These are phyloP conservation scores for Neurospora discreta DNA, from an alignment of 495 filamentous ascomycete genomes.

Conservation along the genomic window DNA sequence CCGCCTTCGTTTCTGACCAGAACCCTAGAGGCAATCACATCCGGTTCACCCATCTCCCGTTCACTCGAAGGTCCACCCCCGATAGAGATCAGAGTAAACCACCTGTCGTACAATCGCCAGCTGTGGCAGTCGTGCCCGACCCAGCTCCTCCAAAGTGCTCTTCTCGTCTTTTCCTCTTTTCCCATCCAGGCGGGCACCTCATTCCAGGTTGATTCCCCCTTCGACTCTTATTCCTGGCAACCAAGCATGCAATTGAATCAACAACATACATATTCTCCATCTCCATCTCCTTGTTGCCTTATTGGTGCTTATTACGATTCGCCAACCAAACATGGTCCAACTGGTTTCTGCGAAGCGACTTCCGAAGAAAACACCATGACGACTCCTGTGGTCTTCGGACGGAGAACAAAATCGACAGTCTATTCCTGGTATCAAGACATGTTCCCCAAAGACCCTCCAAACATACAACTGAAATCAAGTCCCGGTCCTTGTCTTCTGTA, in stretches of 20 bases:
- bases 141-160: background rate
- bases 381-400: background rate
- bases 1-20: too few relatives aligned
- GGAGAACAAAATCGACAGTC: background rate
- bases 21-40: too few relatives aligned
- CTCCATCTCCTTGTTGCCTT: background rate
- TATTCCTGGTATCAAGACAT: background rate
- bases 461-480: background rate
- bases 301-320: background rate
- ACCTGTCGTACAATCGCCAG: too few relatives aligned
- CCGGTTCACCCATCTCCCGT: too few relatives aligned
- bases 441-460: background rate
- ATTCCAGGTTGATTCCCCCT: background rate
- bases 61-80: background rate
- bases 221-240: background rate
- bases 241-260: background rate
- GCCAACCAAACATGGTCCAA: background rate
- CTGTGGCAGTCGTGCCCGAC: background rate
- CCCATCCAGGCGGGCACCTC: background rate
- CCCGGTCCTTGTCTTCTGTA: conserved; percentile 23
- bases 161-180: background rate
- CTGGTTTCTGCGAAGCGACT: too few relatives aligned
- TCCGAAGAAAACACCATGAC: background rate
- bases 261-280: background rate
- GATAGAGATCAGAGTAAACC: background rate